Evolutionary conservation across 2,329 filamentous ascomycete species (phyloP).

Genomic region (Ceratocystis destructans): DNA sequence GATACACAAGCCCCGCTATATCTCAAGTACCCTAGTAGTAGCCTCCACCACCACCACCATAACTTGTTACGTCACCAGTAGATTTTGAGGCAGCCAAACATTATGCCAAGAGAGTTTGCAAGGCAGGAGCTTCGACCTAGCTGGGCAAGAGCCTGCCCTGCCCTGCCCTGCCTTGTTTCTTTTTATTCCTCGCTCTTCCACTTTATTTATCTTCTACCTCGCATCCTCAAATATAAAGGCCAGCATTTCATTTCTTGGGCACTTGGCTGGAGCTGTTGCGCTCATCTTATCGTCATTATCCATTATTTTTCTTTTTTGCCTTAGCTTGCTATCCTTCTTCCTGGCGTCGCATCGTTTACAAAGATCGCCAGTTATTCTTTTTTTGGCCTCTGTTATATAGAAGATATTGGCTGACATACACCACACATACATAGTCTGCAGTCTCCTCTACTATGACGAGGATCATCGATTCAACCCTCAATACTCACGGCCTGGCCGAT

Average conservation of each 20-base stretch:
- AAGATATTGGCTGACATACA: neutral
- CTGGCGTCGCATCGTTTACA: neutral
- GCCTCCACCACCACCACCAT: neutral
- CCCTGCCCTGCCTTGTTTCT: constrained; percentile 1
- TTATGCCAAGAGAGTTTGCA: neutral
- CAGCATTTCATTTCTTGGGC: neutral
- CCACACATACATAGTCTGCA: neutral
- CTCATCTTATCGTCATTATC: neutral
- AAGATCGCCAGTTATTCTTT: neutral
- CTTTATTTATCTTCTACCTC: neutral
- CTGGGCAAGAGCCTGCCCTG: neutral
- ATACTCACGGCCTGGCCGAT: constrained; percentile 36
- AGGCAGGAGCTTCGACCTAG: neutral
- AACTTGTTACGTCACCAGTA: neutral
- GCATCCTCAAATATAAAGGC: neutral
- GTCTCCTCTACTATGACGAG: constrained; percentile 15
- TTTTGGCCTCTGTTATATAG: neutral
- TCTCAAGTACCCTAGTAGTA: neutral
- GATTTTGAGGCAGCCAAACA: constrained; percentile 3
- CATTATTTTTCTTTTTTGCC: neutral
- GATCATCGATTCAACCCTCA: constrained; percentile 34
- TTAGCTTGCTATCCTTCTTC: neutral
- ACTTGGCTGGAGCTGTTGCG: neutral
- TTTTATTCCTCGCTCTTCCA: neutral
- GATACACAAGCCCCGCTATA: no score